Evolutionary conservation across 352 stramenopile genomes (phyloP).

Genomic region (Phytophthora syringae): DNA sequence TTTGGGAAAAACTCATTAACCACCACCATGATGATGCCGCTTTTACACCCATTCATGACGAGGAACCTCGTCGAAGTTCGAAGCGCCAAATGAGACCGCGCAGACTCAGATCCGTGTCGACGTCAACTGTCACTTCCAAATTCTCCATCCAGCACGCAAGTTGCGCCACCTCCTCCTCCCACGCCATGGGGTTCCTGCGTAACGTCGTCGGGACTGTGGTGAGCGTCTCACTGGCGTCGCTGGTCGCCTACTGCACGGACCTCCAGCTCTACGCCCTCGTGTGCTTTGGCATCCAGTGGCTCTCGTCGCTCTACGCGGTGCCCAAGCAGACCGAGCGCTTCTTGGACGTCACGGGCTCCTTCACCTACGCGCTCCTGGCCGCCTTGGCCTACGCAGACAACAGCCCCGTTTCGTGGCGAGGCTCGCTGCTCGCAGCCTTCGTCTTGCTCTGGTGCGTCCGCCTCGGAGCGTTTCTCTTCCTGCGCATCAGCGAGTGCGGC

Average conservation of each 20-base stretch:
- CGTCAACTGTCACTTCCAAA: conserved; percentile 5
- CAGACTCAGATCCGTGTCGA: conserved; percentile 1
- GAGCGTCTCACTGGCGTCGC: conserved; percentile 39
- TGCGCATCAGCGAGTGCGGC: conserved; percentile 68
- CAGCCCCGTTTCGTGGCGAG: conserved; percentile 48
- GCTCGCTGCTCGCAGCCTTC: conserved; percentile 60
- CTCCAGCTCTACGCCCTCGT: conserved; percentile 60
- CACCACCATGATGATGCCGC: no score
- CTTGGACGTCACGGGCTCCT: conserved; percentile 84
- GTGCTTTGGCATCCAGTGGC: conserved; percentile 67
- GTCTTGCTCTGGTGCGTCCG: conserved; percentile 84
- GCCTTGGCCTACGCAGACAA: conserved; percentile 44
- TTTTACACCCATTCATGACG: not conserved
- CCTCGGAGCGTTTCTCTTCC: conserved; percentile 83
- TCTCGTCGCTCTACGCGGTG: conserved; percentile 70
- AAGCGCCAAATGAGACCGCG: not conserved
- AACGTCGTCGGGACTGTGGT: conserved; percentile 49
- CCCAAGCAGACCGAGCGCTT: conserved; percentile 77
- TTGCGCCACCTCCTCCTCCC: not conserved
- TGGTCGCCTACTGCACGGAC: conserved; percentile 42
- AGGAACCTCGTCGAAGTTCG: not conserved
- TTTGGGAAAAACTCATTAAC: no score
- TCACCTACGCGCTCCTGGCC: conserved; percentile 71
- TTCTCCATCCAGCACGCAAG: not conserved
- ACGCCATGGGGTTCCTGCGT: conserved; percentile 50